Base-by-base conservation (phyloP, 805 yeast species). In the Wickerhamiella slavikovae region DNA sequence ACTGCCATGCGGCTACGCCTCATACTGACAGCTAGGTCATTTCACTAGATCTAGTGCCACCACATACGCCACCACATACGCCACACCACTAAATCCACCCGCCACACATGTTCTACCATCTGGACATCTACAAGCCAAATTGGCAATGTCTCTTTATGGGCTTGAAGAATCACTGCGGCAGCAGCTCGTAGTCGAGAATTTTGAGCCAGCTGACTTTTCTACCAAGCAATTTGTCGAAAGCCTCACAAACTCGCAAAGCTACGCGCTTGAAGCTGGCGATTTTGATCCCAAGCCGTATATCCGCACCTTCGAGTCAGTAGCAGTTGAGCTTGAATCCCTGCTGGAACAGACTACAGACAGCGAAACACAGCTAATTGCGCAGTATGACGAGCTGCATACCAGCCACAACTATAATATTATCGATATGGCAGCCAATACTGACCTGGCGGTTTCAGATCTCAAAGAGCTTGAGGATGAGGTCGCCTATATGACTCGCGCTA, bases 281-380 rank as follows among this genome's bases (percentile, higher is more conserved):
- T 51, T 80, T 31, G 94, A 89, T 44, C 94, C 96, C 1, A 80
- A 79, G 44, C 96, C 96, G 2, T 89, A 78, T 47, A 85, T 85
- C 27, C 66, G 94, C 40, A 79, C 93, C 0, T 83, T 89, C 49
- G 95, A 85, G 47, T 69, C 83, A 1, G 78, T 89, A 2, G 55
- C 82, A 26, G 61, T 69, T 27, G 85, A 79, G 43, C 55, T 85
- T 38, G 66, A 68, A 41, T 59, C 58, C 29, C 52, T 89, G 25
- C 61, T 61, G 27, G 64, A 60, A 1, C 73, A 73, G 25, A 66
- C 82, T 3, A 46, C 52, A 4, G 47, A 49, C 11, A 61, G 60
- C 31, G 71, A 68, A 37, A 52, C 52, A 3, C 51, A 53, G n/a
- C 57, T 71, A 15, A 73, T 65, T 28, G 54, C 52, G 13, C 69